These are phyloP conservation scores for Vanderwaltozyma polyspora DNA, from an alignment of 805 yeast species.

Conservation along the genomic window DNA sequence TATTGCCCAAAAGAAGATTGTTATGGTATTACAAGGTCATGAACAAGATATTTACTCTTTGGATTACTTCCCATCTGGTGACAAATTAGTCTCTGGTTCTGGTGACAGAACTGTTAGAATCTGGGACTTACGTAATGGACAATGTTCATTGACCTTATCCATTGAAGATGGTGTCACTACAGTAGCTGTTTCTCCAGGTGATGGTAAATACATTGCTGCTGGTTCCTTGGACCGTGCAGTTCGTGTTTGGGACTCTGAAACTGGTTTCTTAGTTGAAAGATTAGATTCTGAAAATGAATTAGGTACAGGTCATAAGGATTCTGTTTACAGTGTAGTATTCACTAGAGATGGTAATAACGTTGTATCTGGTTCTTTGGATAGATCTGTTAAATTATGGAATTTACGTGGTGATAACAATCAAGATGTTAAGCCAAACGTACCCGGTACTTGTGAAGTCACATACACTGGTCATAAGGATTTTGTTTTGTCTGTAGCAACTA, in stretches of 20 bases:
- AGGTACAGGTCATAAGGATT: slow-evolving; percentile 91
- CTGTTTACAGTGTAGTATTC: slow-evolving; percentile 90
- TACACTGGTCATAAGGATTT: slow-evolving; percentile 94
- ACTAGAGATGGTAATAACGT: slow-evolving; percentile 85
- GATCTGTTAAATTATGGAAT: slow-evolving; percentile 94
- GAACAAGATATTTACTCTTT: slow-evolving; percentile 96
- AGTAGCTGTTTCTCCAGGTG: slow-evolving; percentile 84
- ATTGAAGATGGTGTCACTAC: slow-evolving; percentile 98
- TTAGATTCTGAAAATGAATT: slow-evolving; percentile 79
- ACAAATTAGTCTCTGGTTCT: slow-evolving; percentile 85
- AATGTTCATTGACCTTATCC: slow-evolving; percentile 75
- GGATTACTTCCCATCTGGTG: slow-evolving; percentile 90
- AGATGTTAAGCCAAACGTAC: slow-evolving; percentile 29
- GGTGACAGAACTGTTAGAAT: slow-evolving; percentile 95
- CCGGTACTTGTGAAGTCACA: slow-evolving; percentile 73
- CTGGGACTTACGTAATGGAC: slow-evolving; percentile 87
- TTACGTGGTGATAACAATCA: slow-evolving; percentile 33
- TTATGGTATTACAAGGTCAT: slow-evolving; percentile 81
- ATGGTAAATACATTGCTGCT: slow-evolving; percentile 88
- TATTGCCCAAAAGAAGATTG: slow-evolving; percentile 70
- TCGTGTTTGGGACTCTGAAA: slow-evolving; percentile 91
- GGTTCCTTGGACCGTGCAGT: slow-evolving; percentile 93
- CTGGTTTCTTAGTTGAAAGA: slow-evolving; percentile 85
- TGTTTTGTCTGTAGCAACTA: slow-evolving; percentile 85
- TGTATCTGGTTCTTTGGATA: slow-evolving; percentile 89